Conservation (phyloP, 2,329 filamentous ascomycete species). For the Pseudogymnoascus sp. region DNA sequence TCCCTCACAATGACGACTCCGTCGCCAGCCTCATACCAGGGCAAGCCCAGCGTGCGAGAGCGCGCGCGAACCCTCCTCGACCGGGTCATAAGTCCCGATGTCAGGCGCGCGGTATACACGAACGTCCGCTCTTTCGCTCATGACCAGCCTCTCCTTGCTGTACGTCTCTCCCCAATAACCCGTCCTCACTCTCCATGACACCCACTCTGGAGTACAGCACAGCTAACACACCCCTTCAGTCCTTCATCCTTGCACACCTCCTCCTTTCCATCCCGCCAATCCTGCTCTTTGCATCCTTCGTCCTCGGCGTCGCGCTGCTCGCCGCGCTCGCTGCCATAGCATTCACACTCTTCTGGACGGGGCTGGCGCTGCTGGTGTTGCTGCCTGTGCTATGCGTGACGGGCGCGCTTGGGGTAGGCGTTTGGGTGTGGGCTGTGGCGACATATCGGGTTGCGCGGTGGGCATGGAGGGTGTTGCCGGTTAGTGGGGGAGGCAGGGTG, state of each 20-base stretch:
- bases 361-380: constrained; percentile 58
- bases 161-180: constrained; percentile 33
- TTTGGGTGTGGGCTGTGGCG: constrained; percentile 60
- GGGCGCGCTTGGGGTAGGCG: constrained; percentile 49
- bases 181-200: not conserved
- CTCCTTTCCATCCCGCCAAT: constrained; percentile 59
- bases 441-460: constrained; percentile 45
- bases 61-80: constrained; percentile 32
- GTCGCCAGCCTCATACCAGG: not conserved
- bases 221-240: constrained; percentile 35
- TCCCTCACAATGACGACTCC: not conserved
- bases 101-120: constrained; percentile 48
- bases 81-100: constrained; percentile 49
- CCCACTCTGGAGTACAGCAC: not conserved
- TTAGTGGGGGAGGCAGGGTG: constrained; percentile 16
- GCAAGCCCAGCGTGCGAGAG: not conserved
- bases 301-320: constrained; percentile 52
- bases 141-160: constrained; percentile 60
- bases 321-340: constrained; percentile 48
- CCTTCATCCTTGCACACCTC: constrained; percentile 58
- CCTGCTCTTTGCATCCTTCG: constrained; percentile 60
- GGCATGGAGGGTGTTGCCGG: constrained; percentile 33
- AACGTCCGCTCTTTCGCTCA: constrained; percentile 47
- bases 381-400: constrained; percentile 62
- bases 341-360: constrained; percentile 61